Base-by-base conservation (phyloP, 2,329 filamentous ascomycete species). In the Talaromyces islandicus region DNA sequence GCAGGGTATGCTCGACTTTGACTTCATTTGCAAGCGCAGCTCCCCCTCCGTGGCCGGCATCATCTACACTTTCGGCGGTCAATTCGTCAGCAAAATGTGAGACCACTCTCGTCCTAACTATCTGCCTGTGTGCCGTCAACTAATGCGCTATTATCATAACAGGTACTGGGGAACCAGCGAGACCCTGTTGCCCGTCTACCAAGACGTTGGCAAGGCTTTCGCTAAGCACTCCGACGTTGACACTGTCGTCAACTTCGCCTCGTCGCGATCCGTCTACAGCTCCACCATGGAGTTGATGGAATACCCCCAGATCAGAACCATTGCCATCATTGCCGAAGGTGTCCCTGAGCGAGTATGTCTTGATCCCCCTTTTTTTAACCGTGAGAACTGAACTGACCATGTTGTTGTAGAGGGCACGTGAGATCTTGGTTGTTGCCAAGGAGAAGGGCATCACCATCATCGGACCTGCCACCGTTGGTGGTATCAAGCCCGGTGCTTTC, bases 401-500 rank as follows among this genome's bases (percentile, higher is more conserved):
- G 24, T 54, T 21, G 56, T 29, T 62, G 51, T 70, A 93, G 89
- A 92, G 94, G 80, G 94, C 94, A 69, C 92, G 94, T 82, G 94
- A 99, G 83, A 97, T 99, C 75, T 87, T 96, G 75, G 89, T 97
- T 76, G 88, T 96, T 69, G 94, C 94, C 68, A 85, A 94, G 83
- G 93, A 97, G 87, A 99, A 97, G 89, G 93, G 93, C 65, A 89
- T 99, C 76, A 97, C 92, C 79, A 99, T 99, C 78, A 97, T 99
- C 74, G 94, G 94, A 67, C 94, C 94, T 66, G 94, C 94, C 71
- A 99, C 94, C 60, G 94, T 99, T 65, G 94, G 94, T 86, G 94
- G 94, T 73, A 97, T 99, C 83, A 99, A 97, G 87, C 94, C 94
- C 64, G 94, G 94, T 78, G 91, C 90, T 77, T 99, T 93, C 90